Percentiles rank a stretch among this genome's conserved stretches.
phyloP scores from a whole-genome alignment of 129 eudicot genomes.

The Artemisia annua region DNA sequence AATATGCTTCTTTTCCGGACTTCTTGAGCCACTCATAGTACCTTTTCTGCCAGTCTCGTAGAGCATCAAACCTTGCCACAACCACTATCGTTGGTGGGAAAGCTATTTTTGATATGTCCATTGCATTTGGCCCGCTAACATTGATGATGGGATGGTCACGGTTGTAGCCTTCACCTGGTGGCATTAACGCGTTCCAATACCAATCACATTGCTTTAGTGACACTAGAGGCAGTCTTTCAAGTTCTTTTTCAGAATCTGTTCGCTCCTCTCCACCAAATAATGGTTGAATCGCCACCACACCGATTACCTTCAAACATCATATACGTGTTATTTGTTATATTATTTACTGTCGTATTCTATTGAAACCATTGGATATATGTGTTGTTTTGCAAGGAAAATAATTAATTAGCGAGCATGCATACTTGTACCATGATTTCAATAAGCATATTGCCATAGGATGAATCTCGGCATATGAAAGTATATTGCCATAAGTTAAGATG shows the following conservation, averaged over 20 bases:
- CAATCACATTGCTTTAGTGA: conserved; percentile 17
- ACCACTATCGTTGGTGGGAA: neutral
- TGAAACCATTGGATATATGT: no score
- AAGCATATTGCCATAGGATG: no score
- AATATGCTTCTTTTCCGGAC: conserved; percentile 25
- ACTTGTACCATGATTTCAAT: no score
- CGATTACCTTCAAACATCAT: conserved; percentile 19
- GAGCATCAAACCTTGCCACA: neutral
- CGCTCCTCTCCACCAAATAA: conserved; percentile 23
- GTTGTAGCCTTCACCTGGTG: neutral
- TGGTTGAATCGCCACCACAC: conserved; percentile 32
- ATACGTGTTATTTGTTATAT: no score
- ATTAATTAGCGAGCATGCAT: no score
- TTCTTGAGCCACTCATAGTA: conserved; percentile 37
- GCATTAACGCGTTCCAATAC: conserved; percentile 24
- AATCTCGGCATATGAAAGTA: no score
- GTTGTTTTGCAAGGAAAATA: no score
- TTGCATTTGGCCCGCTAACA: conserved; percentile 17
- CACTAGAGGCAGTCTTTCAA: neutral
- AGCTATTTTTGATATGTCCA: neutral
- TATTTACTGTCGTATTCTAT: no score
- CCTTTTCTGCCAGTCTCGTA: conserved; percentile 13
- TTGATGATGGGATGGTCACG: conserved; percentile 22
- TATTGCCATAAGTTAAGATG: no score
- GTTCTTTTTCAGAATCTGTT: conserved; percentile 17